phyloP scores from a whole-genome alignment of 768 basidiomycete species.

The Boletellus sp. region DNA sequence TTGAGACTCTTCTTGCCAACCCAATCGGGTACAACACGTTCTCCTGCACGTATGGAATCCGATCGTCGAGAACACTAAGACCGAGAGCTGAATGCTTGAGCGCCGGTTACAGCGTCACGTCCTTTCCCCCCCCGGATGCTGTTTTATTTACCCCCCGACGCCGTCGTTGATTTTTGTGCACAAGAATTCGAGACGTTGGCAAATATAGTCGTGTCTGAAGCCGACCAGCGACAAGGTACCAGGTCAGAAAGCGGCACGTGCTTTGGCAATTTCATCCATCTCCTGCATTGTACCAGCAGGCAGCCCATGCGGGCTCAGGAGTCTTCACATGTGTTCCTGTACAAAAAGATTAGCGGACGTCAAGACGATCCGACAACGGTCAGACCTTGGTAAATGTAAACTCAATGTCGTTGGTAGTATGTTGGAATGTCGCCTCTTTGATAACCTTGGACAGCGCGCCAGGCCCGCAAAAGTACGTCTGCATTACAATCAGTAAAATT shows the following conservation, averaged over 20 bases:
- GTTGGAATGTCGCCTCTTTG: conserved; percentile 61
- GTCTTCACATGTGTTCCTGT: conserved; percentile 18
- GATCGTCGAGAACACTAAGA: conserved; percentile 24
- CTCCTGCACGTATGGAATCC: conserved; percentile 17
- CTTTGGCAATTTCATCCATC: neutral
- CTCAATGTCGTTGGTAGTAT: conserved; percentile 53
- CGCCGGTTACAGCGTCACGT: too few species aligned
- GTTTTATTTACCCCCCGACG: neutral
- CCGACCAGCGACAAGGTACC: neutral
- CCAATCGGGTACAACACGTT: neutral
- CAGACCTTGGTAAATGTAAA: conserved; percentile 83
- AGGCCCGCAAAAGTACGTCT: conserved; percentile 92
- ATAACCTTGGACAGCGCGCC: conserved; percentile 69
- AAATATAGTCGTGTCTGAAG: too few species aligned
- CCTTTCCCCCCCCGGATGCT: neutral
- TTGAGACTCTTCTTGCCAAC: conserved; percentile 2
- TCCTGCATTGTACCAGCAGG: neutral
- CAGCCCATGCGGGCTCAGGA: neutral
- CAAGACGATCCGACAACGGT: conserved; percentile 12
- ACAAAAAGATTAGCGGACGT: neutral
- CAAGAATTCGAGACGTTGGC: too few species aligned
- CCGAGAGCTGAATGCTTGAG: conserved; percentile 13
- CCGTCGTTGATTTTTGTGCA: neutral
- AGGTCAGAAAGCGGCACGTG: neutral
- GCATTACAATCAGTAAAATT: conserved; percentile 1